A percentile compares a stretch with the other conserved stretches of the same genome.
phyloP scores from a whole-genome alignment of 306 rosid species.

The Pterocarpus santalinus region DNA sequence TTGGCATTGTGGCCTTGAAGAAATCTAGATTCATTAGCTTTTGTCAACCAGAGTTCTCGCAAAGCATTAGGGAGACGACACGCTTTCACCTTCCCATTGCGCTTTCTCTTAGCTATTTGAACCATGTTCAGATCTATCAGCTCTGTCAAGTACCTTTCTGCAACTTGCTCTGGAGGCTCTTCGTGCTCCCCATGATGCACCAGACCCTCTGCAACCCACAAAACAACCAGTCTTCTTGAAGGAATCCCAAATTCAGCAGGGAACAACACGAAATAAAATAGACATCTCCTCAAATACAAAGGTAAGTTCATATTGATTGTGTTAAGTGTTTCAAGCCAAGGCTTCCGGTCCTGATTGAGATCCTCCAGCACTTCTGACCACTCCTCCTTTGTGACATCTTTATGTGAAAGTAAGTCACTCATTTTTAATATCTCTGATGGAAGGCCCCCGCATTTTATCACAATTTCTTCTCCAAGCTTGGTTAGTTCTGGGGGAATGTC shows the following conservation, averaged over 20 bases:
- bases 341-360: not conserved
- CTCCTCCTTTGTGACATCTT: not conserved
- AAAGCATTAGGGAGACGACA: conserved; percentile 5
- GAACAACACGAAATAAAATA: conserved; percentile 12
- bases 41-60: not conserved
- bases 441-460: conserved; percentile 44
- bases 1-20: not conserved
- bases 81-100: conserved; percentile 37
- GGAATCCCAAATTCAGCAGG: conserved; percentile 35
- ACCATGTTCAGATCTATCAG: conserved; percentile 23
- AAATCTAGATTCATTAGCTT: not conserved
- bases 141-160: not conserved
- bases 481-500: not conserved
- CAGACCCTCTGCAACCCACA: conserved; percentile 42
- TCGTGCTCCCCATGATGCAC: not conserved
- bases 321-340: conserved; percentile 11
- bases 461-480: conserved; percentile 1
- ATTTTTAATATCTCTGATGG: conserved; percentile 35
- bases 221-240: conserved; percentile 30
- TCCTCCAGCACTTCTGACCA: not conserved
- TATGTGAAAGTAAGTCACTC: not conserved
- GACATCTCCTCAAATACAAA: not conserved
- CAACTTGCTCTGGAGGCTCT: conserved; percentile 25
- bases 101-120: conserved; percentile 8
- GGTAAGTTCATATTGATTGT: not conserved